Evolutionary conservation across 164 flowering plant species (phyloP), one percentile per base, ranked within the genome.

Genomic region (Berberis thunbergii): DNA sequence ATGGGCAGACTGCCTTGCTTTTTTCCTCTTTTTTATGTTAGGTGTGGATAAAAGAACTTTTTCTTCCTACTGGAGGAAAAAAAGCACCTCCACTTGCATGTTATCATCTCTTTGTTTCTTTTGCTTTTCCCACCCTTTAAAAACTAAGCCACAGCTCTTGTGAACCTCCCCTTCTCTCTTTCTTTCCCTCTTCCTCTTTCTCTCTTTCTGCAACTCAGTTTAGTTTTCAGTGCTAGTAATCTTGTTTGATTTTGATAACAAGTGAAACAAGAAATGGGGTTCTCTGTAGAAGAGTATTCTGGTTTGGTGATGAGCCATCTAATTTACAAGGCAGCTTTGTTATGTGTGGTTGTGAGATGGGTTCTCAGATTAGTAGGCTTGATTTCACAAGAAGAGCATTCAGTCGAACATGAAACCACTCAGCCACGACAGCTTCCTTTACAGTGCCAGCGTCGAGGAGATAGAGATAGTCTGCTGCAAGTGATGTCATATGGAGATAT

Each of bases 341-440:
- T 78, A 0, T 55, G 83, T 9, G 73, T 74, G 0, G 40, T 77
- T 7, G 11, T 77, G 50, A 75, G 83, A 73, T 81, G 83, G 78
- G 42, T 69, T 26, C 57, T 76, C 42, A 64, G 74, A 43, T 41
- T 49, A 60, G 54, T 65, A 12, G 55, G 67, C 54, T 44, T 41
- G 41, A 55, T 42, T 8, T 45, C 53, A 41, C 53, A 49, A 6
- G n/a, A 2, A 0, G 49, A 12, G 6, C 57, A 3, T 46, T 57
- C 60, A 57, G 10, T 40, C 60, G 2, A 41, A 11, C 43, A 46
- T 45, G 41, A 4, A 2, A 9, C 54, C 2, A 5, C 11, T 60
- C 11, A 4, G 41, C 63, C 43, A 7, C 49, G 1, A n/a, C 1
- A 11, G 39, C 54, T 10, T 39, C n/a, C 39, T 8, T 61, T 9